phyloP scores from a whole-genome alignment of 192 early-diverging fungal species.

The Coemansia sp. region DNA sequence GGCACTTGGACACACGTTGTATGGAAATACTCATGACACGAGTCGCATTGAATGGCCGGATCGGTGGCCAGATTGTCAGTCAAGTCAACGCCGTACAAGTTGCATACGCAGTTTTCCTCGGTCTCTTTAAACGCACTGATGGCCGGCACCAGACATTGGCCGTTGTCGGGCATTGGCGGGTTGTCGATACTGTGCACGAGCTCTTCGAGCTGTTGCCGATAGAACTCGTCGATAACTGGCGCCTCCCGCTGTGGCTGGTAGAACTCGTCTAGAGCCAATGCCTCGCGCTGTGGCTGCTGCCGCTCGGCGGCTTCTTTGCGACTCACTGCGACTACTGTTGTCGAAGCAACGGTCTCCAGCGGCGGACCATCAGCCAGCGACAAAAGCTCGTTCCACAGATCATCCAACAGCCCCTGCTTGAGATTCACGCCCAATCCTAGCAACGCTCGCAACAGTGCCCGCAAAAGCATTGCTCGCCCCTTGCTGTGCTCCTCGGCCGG shows the following conservation, averaged over 20 bases:
- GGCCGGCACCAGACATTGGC: constrained; percentile 24
- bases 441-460: constrained; percentile 28
- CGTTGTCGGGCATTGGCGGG: constrained; percentile 16
- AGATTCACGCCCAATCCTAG: constrained; percentile 34
- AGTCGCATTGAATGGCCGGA: constrained; percentile 64
- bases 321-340: not conserved
- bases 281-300: not conserved
- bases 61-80: constrained; percentile 7
- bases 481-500: constrained; percentile 2
- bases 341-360: not conserved
- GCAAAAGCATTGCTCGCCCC: constrained; percentile 15
- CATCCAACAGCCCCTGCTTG: constrained; percentile 22
- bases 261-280: not conserved
- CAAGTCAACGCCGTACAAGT: constrained; percentile 22
- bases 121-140: constrained; percentile 20
- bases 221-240: constrained; percentile 2
- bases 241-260: not conserved
- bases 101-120: constrained; percentile 50
- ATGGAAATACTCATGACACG: constrained; percentile 67
- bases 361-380: not conserved
- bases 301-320: not conserved
- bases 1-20: constrained; percentile 59
- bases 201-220: constrained; percentile 18
- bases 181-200: constrained; percentile 23
- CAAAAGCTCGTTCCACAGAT: constrained; percentile 34